Percentiles rank a stretch among this genome's conserved stretches.
Evolutionary conservation across 1,284 basidiomycete species (phyloP).

Genomic region (Naganishia cerealis): DNA sequence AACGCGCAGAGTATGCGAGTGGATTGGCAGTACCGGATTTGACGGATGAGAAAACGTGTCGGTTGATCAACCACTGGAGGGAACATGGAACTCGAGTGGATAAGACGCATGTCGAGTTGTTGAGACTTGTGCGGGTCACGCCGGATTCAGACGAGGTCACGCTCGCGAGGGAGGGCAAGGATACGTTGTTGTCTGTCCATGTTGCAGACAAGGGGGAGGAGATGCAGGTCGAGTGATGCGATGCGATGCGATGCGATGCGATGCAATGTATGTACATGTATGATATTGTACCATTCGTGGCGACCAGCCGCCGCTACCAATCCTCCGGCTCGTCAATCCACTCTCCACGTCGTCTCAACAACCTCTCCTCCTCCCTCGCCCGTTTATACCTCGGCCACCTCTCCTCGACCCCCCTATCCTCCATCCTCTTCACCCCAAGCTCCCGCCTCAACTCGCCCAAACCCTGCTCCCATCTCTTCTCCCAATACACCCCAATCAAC

Average conservation of each 20-base stretch:
- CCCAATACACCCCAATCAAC: constrained; percentile 92
- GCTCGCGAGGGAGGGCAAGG: constrained; percentile 27
- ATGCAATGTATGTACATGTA: background rate
- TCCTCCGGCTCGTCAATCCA: constrained; percentile 53
- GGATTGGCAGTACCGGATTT: constrained; percentile 84
- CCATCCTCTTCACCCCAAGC: constrained; percentile 63
- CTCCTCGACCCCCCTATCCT: constrained; percentile 43
- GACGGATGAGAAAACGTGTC: constrained; percentile 69
- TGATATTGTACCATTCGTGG: constrained; percentile 1
- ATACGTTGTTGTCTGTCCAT: constrained; percentile 22
- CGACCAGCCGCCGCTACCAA: too few species aligned
- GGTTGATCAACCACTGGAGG: constrained; percentile 74
- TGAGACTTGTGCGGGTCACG: constrained; percentile 25
- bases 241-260: too few species aligned
- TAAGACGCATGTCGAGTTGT: constrained; percentile 64
- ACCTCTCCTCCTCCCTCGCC: constrained; percentile 51
- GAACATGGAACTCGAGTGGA: constrained; percentile 60
- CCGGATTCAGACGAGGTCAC: constrained; percentile 1
- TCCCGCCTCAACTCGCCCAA: constrained; percentile 76
- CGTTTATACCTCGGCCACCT: constrained; percentile 54
- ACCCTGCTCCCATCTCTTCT: constrained; percentile 84
- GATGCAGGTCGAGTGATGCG: constrained; percentile 2
- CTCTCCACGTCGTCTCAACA: constrained; percentile 48
- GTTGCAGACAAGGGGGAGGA: background rate
- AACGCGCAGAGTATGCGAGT: constrained; percentile 72